Percentiles rank a stretch among this genome's conserved stretches.
These are phyloP conservation scores for Rosa hybrid DNA, from an alignment of 331 rosid species.

Conservation along the genomic window DNA sequence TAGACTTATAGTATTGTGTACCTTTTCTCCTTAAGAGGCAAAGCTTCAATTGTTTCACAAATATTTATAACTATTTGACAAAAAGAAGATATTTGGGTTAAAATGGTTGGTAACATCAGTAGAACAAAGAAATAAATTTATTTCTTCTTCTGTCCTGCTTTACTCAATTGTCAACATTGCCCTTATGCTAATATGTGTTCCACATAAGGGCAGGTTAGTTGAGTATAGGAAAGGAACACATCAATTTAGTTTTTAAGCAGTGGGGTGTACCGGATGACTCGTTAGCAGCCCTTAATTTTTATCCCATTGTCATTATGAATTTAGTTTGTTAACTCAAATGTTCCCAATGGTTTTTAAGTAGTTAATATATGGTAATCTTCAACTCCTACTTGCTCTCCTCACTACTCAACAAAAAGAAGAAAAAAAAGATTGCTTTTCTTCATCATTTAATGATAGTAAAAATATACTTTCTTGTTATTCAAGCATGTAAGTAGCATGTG, in stretches of 20 bases:
- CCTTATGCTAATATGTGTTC: background rate
- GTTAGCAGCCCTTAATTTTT: background rate
- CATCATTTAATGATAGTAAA: background rate
- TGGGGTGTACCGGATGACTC: background rate
- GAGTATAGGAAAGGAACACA: background rate
- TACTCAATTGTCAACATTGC: background rate
- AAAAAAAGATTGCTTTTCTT: background rate
- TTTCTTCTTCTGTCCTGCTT: background rate
- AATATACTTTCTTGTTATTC: background rate
- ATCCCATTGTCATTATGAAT: background rate
- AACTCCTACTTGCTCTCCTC: slow-evolving; percentile 3
- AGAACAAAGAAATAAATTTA: background rate
- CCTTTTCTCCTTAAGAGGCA: background rate
- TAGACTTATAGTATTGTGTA: background rate
- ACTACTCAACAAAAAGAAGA: background rate
- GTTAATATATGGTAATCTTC: background rate
- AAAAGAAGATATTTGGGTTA: background rate
- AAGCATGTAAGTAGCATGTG: background rate
- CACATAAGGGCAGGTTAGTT: background rate
- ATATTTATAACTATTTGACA: background rate
- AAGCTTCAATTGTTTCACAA: background rate
- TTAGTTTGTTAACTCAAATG: background rate
- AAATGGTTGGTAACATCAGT: background rate
- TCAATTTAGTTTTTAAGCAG: background rate
- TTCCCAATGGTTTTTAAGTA: background rate